Percentiles rank a stretch among this genome's conserved stretches.
Conservation (phyloP, 345 rosid genomes). For the Brassica incana region DNA sequence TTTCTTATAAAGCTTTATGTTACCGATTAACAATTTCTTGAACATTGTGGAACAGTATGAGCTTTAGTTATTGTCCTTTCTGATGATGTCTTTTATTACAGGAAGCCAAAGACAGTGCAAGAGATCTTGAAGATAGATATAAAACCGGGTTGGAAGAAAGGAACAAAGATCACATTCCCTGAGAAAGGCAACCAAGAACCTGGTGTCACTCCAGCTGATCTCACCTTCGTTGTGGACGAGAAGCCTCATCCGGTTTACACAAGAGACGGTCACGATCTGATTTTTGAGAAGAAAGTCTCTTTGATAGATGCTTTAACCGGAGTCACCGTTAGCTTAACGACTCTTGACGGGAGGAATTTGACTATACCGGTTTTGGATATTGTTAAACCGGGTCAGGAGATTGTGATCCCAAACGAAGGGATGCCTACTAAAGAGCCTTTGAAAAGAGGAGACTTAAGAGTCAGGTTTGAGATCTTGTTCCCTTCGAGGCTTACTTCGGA, state of each 20-base stretch:
- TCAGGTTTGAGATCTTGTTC: conserved; percentile 55
- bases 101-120: conserved; percentile 57
- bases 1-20: neutral
- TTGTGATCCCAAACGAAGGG: conserved; percentile 61
- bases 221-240: conserved; percentile 72
- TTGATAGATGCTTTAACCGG: conserved; percentile 71
- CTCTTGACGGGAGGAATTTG: conserved; percentile 66
- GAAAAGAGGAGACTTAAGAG: conserved; percentile 53
- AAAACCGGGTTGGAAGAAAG: conserved; percentile 84
- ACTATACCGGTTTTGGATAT: conserved; percentile 48
- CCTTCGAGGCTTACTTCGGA: conserved; percentile 57
- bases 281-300: conserved; percentile 51
- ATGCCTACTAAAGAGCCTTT: conserved; percentile 73
- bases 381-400: conserved; percentile 58
- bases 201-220: conserved; percentile 63
- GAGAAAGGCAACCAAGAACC: conserved; percentile 76
- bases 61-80: neutral
- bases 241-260: conserved; percentile 57
- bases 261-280: conserved; percentile 67
- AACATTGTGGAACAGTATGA: neutral
- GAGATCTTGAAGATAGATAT: conserved; percentile 73
- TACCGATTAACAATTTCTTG: neutral
- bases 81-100: conserved; percentile 36
- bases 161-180: conserved; percentile 77
- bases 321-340: conserved; percentile 46